Base-by-base conservation (phyloP, 2,329 filamentous ascomycete genomes). In the Plenodomus lindquistii region DNA sequence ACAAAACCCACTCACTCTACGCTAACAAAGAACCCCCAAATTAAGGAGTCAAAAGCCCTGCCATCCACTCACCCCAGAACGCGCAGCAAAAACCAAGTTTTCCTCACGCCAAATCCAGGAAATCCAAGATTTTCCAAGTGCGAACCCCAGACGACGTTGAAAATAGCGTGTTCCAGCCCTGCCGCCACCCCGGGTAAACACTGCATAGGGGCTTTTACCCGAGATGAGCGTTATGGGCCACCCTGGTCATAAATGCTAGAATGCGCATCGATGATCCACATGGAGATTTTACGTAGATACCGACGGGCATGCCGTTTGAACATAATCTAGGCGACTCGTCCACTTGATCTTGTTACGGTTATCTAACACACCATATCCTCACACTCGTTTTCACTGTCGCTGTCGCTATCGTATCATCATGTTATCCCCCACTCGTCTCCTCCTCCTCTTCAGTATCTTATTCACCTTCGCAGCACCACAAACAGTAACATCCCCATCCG, bases 191-290 rank as follows among this genome's bases (percentile, higher is more conserved):
- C 52, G 52, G 57, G 47, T 42, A 16, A 31, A 42, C 47, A 48
- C 50, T 57, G 51, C 53, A 62, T 65, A 61, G 57, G 52, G 56
- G 50, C 44, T 47, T 65, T 67, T 67, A 71, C 40, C 68, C 65
- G 67, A 69, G 54, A 70, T 70, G 62, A 59, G 51, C 44, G 16
- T 50, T 50, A 61, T 63, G 60, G 59, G 42, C n/a, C 49, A 63
- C 55, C 55, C 41, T 60, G 47, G 57, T 46, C 50, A 7, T 37
- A 11, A 39, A 37, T 52, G 41, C 41, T 37, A 37, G 34, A 22
- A 49, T 42, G 52, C 54, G 52, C 59, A 63, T 60, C 45, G 42
- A 50, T 47, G 27, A 40, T 55, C 45, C 43, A 42, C 42, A 21
- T 43, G 46, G 37, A 46, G 53, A 48, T 54, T 48, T n/a, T n/a